Base-by-base conservation (phyloP, 768 basidiomycete genomes). In the Agaricus blazei region DNA sequence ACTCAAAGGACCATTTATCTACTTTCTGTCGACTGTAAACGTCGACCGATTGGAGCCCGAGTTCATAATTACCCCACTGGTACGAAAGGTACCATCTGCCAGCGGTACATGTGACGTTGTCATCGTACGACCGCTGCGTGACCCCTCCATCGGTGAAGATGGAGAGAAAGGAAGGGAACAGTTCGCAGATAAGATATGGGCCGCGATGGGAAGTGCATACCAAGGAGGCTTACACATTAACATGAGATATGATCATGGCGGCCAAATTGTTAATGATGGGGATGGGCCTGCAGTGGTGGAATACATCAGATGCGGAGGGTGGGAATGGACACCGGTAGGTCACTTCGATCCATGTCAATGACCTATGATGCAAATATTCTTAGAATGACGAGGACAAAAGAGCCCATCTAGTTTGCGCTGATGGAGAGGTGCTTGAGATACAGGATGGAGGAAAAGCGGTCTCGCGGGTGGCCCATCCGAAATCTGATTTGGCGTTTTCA, bases 301-400 rank as follows among this genome's bases (percentile, higher is more conserved):
- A 67, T 89, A 89, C 62, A 76, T 85, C 49, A 78, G 93, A 26
- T 88, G 85, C 60, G 81, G 79, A 14, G 85, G 85, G 6, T 95
- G 93, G 85, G 84, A 88, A 60, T 97, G 94, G 94, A 74, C 73
- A 41, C 94, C 93, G 19, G 91, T 93, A 64, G 72, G 37, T 3
- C 58, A 57, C 55, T 51, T 49, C 44, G 23, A 9, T 26, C 48
- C 59, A 15, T 3, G 15, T 7, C 23, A 3, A n/a, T 6, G 2
- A 19, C 26, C 41, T 28, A 19, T 9, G n/a, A 36, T 24, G 3
- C 54, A 31, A 44, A 48, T 27, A 7, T 55, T 38, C 60, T 48
- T 62, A 93, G 89, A 79, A 84, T 58, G 69, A 75, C 9, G 61
- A 62, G 27, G 88, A 93, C 58, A 71, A 76, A 12, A 65, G 68